These are phyloP conservation scores for Hymenoscyphus fructigenus DNA, from an alignment of 2,329 filamentous ascomycete genomes.

Conservation along the genomic window DNA sequence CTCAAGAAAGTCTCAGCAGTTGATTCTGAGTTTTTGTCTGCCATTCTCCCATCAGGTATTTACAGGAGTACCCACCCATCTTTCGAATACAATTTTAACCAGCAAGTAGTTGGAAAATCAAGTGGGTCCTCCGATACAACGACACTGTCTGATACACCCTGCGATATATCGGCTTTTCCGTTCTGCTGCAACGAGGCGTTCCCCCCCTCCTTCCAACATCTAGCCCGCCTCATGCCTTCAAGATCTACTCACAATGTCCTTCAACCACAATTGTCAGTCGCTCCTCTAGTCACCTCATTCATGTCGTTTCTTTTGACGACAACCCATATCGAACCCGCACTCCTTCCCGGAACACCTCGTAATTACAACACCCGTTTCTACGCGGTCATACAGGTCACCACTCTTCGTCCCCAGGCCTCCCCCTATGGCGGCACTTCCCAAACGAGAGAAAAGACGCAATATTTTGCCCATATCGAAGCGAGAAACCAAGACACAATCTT, in stretches of 20 bases:
- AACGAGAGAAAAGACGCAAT: not conserved
- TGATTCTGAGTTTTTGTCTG: not conserved
- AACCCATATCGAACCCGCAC: not conserved
- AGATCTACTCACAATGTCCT: not conserved
- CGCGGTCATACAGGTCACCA: not conserved
- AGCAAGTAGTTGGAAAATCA: not conserved
- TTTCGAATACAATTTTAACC: not conserved
- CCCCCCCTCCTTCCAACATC: constrained; percentile 11
- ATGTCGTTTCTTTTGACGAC: not conserved
- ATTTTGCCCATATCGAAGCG: constrained; percentile 15
- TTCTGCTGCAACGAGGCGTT: constrained; percentile 20
- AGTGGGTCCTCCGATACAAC: not conserved
- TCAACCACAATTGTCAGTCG: not conserved
- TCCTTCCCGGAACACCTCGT: not conserved
- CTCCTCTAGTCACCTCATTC: not conserved
- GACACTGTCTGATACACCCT: not conserved
- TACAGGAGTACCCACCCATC: not conserved
- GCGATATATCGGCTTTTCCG: constrained; percentile 2
- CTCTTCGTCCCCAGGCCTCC: not conserved
- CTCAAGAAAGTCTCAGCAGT: not conserved
- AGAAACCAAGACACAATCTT: constrained; percentile 5
- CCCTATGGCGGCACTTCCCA: too few species aligned
- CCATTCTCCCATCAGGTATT: not conserved
- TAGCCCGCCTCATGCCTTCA: not conserved
- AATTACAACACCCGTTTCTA: not conserved